Base-by-base conservation (phyloP, 2,329 filamentous ascomycete genomes). In the Ilyonectria mors-panacis region DNA sequence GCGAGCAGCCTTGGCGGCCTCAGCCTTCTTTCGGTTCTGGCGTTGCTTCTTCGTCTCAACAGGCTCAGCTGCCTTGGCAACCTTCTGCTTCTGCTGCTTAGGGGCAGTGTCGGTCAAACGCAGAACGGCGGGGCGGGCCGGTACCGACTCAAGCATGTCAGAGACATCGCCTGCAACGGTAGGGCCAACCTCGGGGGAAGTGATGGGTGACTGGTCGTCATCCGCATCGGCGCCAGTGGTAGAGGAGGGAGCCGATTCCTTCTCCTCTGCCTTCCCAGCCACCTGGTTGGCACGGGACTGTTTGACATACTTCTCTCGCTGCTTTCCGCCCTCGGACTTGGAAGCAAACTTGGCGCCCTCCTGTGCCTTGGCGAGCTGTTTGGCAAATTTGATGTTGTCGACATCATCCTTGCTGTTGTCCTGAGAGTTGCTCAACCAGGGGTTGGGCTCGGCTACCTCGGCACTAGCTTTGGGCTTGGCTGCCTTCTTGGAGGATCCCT, bases 1-100 rank as follows among this genome's bases (percentile, higher is more conserved):
- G 33, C 93, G 90, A 64, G 89, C 86, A 33, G 86, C 85, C 86
- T 94, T 96, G 76, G 91, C 90, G 65, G 90, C 92, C 82, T 97
- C 94, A 42, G 89, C 91, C 89, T 97, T 98, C 85, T 92, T 90
- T 73, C 92, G 89, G 84, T 97, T 96, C 85, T 98, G 95, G 67
- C 94, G 91, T 85, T 97, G 94, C 86, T 98, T 98, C 92, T 98
- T 98, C 21, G 92, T 93, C 85, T 97, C 93, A 19, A 87, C 88
- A 55, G 88, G 87, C 80, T 93, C 90, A 70, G 88, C 85, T 45
- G 86, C 84, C 83, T 91, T 89, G 72, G 85, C 82, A 75, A 88
- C 85, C 82, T 90, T 90, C 70, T 86, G 83, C 81, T 91, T 91
- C 69, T 88, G 85, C 82, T 91, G 88, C 78, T 87, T 82, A 86